Conservation (phyloP, 2,329 filamentous ascomycete genomes). For the Aspergillus versicolor region DNA sequence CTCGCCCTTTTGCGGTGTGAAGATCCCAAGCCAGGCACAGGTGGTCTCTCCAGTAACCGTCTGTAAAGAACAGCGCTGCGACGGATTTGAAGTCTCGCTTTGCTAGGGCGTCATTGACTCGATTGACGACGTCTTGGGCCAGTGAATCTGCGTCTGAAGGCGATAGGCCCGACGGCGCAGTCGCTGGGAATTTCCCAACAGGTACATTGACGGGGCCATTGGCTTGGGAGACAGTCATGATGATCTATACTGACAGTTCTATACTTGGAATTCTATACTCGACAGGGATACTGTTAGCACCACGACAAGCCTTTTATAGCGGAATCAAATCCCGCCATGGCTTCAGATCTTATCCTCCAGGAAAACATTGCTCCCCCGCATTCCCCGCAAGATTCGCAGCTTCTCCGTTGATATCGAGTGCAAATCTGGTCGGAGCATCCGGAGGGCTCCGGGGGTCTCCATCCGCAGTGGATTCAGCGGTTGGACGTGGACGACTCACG, state of each 20-base stretch:
- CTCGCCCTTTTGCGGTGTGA: conserved; percentile 50
- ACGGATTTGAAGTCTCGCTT: conserved; percentile 34
- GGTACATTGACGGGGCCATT: conserved; percentile 56
- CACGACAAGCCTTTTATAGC: not conserved
- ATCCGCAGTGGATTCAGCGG: not conserved
- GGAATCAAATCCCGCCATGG: not conserved
- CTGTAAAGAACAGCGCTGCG: conserved; percentile 48
- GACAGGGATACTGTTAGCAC: not conserved
- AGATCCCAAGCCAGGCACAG: conserved; percentile 57
- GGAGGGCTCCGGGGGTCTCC: not conserved
- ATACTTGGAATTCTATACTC: not conserved
- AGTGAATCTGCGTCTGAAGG: conserved; percentile 36
- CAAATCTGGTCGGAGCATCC: not conserved
- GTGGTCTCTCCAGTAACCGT: conserved; percentile 60
- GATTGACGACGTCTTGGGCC: conserved; percentile 36
- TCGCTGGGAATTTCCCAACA: conserved; percentile 43
- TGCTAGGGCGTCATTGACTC: conserved; percentile 41
- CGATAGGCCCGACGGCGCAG: conserved; percentile 28
- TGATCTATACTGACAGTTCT: not conserved
- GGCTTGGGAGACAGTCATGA: not conserved
- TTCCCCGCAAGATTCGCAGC: not conserved
- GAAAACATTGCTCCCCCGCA: not conserved
- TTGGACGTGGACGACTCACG: not conserved
- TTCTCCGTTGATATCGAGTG: not conserved
- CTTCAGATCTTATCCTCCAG: not conserved